Percentiles rank a stretch among this genome's conserved stretches.
Evolutionary conservation across 495 filamentous ascomycete species (phyloP).

Genomic region (Podospora fimiseda): DNA sequence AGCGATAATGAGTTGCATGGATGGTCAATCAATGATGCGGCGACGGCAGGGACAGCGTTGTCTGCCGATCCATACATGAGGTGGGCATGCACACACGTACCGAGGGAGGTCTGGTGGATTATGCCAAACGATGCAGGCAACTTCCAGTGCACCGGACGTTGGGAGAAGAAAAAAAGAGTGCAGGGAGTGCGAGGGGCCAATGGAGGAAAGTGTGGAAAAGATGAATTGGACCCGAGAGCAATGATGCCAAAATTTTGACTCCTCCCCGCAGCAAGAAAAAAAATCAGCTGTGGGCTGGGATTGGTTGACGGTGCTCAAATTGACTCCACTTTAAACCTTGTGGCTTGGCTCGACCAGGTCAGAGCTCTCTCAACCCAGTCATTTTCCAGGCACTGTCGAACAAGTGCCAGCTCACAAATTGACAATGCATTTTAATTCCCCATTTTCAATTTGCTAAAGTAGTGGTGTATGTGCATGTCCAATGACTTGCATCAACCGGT

Average conservation of each 20-base stretch:
- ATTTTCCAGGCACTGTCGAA: no score
- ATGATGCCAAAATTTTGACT: constrained; percentile 29
- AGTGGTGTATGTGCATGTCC: no score
- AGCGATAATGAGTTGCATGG: neutral
- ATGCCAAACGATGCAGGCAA: constrained; percentile 1
- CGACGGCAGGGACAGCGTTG: neutral
- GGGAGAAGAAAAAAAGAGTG: constrained; percentile 1
- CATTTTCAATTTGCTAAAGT: no score
- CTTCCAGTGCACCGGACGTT: neutral
- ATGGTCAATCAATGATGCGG: neutral
- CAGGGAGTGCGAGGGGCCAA: no score
- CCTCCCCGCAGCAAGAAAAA: constrained; percentile 29
- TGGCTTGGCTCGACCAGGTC: no score
- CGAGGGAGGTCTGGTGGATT: no score
- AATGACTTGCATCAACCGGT: no score
- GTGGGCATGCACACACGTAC: no score
- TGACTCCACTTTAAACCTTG: neutral
- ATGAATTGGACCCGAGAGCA: constrained; percentile 11
- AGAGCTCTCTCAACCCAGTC: no score
- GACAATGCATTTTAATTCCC: no score
- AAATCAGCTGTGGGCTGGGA: constrained; percentile 12
- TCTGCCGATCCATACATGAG: neutral
- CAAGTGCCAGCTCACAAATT: no score
- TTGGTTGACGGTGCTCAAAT: constrained; percentile 19
- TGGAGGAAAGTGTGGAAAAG: no score